phyloP scores from a whole-genome alignment of 768 basidiomycete genomes.

The Psilocybe tampanensis region DNA sequence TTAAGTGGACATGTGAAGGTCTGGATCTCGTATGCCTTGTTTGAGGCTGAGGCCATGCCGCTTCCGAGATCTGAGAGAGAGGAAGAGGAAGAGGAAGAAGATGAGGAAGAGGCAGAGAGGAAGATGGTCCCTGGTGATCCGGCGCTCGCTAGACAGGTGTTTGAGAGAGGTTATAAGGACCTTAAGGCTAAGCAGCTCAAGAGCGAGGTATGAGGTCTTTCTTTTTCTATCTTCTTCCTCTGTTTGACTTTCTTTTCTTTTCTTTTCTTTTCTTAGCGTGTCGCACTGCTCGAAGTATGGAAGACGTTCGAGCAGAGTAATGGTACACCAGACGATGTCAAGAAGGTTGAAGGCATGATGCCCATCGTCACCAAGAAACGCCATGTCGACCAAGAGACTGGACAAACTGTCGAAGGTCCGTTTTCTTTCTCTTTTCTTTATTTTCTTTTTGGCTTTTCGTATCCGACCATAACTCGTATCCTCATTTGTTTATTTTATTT shows the following conservation, averaged over 20 bases:
- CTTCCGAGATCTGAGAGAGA: constrained; percentile 59
- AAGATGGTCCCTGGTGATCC: constrained; percentile 75
- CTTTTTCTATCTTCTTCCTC: background rate
- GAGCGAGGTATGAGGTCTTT: constrained; percentile 70
- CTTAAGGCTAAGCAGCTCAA: constrained; percentile 81
- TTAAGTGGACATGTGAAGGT: constrained; percentile 95
- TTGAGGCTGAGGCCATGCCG: constrained; percentile 65
- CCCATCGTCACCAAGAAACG: constrained; percentile 57
- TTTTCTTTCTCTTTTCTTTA: constrained; percentile 9
- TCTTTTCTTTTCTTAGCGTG: constrained; percentile 56
- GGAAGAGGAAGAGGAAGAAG: constrained; percentile 68
- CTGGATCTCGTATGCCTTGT: constrained; percentile 94
- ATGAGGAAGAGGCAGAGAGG: constrained; percentile 47
- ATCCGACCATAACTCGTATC: too few species aligned
- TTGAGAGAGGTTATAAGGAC: constrained; percentile 87
- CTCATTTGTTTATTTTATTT: too few species aligned
- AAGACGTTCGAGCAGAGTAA: constrained; percentile 88
- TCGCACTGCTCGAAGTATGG: constrained; percentile 92
- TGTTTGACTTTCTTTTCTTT: constrained; percentile 4
- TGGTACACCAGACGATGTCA: constrained; percentile 71
- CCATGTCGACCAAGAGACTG: constrained; percentile 81
- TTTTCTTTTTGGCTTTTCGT: too few species aligned
- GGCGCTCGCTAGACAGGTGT: constrained; percentile 71
- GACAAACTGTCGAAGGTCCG: constrained; percentile 84
- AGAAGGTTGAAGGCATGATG: constrained; percentile 90